Conservation (phyloP, 1,284 basidiomycete genomes). For the Microbotryum scabiosae region DNA sequence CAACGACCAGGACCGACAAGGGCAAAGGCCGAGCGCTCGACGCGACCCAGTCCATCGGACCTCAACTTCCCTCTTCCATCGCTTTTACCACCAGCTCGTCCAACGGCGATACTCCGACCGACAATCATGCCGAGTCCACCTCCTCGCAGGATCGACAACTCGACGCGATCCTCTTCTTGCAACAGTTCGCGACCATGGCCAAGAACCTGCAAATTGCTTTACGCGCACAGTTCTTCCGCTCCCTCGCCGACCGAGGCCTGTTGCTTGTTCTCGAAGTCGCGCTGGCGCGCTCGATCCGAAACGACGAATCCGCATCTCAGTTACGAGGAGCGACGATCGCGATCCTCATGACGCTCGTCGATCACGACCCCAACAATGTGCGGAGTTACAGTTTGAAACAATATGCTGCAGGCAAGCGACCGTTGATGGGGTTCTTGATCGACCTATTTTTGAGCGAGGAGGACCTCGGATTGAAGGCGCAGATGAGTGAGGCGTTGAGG, state of each 20-base stretch:
- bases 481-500: slow-evolving; percentile 82
- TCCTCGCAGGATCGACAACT: slow-evolving; percentile 34
- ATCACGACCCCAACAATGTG: slow-evolving; percentile 84
- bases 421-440: slow-evolving; percentile 67
- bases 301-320: slow-evolving; percentile 40
- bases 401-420: slow-evolving; percentile 41
- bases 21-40: background rate
- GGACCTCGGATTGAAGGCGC: slow-evolving; percentile 81
- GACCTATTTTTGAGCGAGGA: slow-evolving; percentile 64
- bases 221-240: slow-evolving; percentile 78
- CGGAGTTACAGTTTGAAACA: slow-evolving; percentile 67
- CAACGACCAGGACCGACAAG: background rate
- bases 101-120: background rate
- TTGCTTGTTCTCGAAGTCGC: slow-evolving; percentile 78
- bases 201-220: slow-evolving; percentile 89
- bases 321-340: slow-evolving; percentile 79
- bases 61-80: slow-evolving; percentile 17
- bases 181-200: slow-evolving; percentile 89
- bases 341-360: slow-evolving; percentile 74
- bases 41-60: slow-evolving; percentile 21
- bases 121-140: background rate
- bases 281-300: slow-evolving; percentile 22
- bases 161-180: slow-evolving; percentile 76
- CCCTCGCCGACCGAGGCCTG: slow-evolving; percentile 78
- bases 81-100: background rate